Evolutionary conservation across 495 filamentous ascomycete genomes (phyloP).

Genomic region (Neurospora sp.): DNA sequence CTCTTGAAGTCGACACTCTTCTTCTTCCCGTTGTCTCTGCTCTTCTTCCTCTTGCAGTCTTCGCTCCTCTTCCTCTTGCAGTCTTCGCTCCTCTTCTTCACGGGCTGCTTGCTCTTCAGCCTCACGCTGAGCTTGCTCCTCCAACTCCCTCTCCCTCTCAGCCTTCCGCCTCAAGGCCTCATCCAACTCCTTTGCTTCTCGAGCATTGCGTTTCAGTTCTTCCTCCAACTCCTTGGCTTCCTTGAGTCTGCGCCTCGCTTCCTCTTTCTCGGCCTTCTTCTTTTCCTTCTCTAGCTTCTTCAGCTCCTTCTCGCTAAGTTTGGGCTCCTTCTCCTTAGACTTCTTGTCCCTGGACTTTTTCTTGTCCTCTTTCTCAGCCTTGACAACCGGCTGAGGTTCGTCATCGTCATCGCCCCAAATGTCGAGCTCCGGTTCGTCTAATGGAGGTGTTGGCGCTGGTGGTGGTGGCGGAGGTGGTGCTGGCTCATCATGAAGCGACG

Average conservation of each 20-base stretch:
- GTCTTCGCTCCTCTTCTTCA: constrained; percentile 23
- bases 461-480: constrained; percentile 15
- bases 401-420: constrained; percentile 1
- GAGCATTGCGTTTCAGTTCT: constrained; percentile 15
- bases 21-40: constrained; percentile 12
- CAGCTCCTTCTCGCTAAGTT: constrained; percentile 22
- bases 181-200: constrained; percentile 23
- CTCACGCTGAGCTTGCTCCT: constrained; percentile 17
- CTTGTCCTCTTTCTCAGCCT: constrained; percentile 13
- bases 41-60: constrained; percentile 28
- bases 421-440: neutral
- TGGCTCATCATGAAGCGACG: constrained; percentile 13
- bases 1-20: neutral
- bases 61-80: constrained; percentile 25
- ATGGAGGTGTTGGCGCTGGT: constrained; percentile 5
- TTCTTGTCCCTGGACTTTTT: constrained; percentile 15
- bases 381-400: constrained; percentile 10
- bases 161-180: constrained; percentile 18
- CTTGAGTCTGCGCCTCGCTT: constrained; percentile 24
- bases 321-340: constrained; percentile 16
- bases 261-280: constrained; percentile 30
- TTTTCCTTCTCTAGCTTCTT: constrained; percentile 21
- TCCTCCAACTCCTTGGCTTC: constrained; percentile 21
- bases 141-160: constrained; percentile 20
- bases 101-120: constrained; percentile 23